Evolutionary conservation across 495 filamentous ascomycete species (phyloP).

Genomic region (Neurospora terricola): DNA sequence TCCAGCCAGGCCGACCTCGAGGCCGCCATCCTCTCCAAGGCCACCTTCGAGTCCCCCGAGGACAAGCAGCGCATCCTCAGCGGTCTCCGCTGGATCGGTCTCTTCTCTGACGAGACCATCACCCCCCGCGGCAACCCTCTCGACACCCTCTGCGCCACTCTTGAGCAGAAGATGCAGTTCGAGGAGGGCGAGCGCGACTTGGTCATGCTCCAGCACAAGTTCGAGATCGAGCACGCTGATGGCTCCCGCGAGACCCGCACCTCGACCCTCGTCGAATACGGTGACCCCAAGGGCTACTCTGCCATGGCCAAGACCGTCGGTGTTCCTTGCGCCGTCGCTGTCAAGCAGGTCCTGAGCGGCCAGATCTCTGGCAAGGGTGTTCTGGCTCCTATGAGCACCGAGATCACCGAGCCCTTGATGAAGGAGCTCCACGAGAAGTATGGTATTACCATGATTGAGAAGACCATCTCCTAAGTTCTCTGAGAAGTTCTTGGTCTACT

Average conservation of each 20-base stretch:
- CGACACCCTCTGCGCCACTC: slow-evolving; percentile 79
- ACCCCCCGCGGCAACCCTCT: slow-evolving; percentile 70
- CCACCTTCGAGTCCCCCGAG: slow-evolving; percentile 56
- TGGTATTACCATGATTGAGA: slow-evolving; percentile 25
- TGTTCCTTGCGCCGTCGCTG: slow-evolving; percentile 42
- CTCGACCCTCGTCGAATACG: slow-evolving; percentile 79
- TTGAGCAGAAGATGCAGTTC: slow-evolving; percentile 90
- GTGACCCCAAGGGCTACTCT: slow-evolving; percentile 69
- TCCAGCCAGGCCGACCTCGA: slow-evolving; percentile 54
- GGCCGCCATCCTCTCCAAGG: slow-evolving; percentile 64
- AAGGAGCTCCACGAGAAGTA: slow-evolving; percentile 40
- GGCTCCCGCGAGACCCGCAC: slow-evolving; percentile 59
- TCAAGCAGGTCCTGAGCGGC: slow-evolving; percentile 76
- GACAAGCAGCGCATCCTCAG: slow-evolving; percentile 66
- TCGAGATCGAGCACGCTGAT: slow-evolving; percentile 78
- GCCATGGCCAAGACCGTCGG: slow-evolving; percentile 68
- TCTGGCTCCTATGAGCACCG: slow-evolving; percentile 67
- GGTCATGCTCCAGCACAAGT: slow-evolving; percentile 79
- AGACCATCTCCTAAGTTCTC: slow-evolving; percentile 20
- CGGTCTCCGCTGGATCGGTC: slow-evolving; percentile 76
- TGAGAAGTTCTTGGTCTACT: neutral
- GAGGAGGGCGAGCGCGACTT: slow-evolving; percentile 76
- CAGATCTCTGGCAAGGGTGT: slow-evolving; percentile 69
- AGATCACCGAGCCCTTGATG: slow-evolving; percentile 62
- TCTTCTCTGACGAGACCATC: slow-evolving; percentile 70